These are phyloP conservation scores for Carallia pectinifolia DNA, from an alignment of 345 rosid species.

Conservation along the genomic window DNA sequence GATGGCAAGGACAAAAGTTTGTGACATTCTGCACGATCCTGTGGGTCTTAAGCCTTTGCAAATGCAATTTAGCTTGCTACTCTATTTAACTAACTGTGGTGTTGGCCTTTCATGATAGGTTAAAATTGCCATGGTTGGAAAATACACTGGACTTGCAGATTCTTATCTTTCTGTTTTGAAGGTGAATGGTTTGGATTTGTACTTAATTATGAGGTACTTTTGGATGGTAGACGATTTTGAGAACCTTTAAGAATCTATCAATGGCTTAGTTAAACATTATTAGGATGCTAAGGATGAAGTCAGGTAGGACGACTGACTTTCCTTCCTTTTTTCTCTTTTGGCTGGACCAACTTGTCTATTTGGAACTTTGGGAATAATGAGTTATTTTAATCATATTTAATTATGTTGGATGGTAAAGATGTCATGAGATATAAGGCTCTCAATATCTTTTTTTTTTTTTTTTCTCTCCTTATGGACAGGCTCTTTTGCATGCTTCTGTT, in stretches of 20 bases:
- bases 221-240: too few relatives aligned
- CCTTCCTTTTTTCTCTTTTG: too few relatives aligned
- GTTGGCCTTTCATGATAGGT: constrained; percentile 46
- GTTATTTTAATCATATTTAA: not conserved
- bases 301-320: too few relatives aligned
- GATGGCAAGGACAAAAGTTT: constrained; percentile 63
- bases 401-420: not conserved
- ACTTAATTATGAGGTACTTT: too few relatives aligned
- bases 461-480: constrained; percentile 41
- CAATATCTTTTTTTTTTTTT: not conserved
- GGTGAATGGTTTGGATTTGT: constrained; percentile 33
- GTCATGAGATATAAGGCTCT: constrained; percentile 6
- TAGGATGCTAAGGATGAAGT: too few relatives aligned
- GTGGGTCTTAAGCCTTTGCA: constrained; percentile 36
- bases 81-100: constrained; percentile 7
- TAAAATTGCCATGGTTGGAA: constrained; percentile 91
- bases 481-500: constrained; percentile 95
- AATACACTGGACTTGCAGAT: constrained; percentile 87
- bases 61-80: constrained; percentile 5
- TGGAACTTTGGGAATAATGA: too few relatives aligned
- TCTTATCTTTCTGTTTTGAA: constrained; percentile 82
- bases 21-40: constrained; percentile 64
- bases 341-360: too few relatives aligned
- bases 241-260: too few relatives aligned
- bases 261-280: too few relatives aligned